A percentile compares a stretch with the other conserved stretches of the same genome.
Conservation (phyloP, 257 asterid species). For the Solanum tarijense region DNA sequence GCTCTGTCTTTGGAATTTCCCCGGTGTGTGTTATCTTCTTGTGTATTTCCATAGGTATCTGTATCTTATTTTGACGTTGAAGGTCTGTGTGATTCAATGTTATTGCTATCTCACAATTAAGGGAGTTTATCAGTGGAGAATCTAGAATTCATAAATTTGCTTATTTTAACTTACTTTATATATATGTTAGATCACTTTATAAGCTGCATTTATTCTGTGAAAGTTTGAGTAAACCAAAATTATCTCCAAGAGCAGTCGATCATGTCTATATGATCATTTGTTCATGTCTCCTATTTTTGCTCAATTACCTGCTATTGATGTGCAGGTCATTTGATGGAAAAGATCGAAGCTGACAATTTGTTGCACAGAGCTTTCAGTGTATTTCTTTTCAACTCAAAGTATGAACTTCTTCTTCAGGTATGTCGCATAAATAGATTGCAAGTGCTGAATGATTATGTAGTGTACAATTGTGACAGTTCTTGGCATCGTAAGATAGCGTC, state of each 20-base stretch:
- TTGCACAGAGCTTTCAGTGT: conserved; percentile 97
- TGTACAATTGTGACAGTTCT: not conserved
- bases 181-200: not conserved
- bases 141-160: not conserved
- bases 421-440: not conserved
- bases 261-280: not conserved
- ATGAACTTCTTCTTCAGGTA: conserved; percentile 92
- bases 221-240: not conserved
- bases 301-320: not conserved
- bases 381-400: conserved; percentile 80
- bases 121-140: not conserved
- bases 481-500: not conserved
- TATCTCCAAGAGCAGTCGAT: not conserved
- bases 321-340: conserved; percentile 94
- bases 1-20: not conserved
- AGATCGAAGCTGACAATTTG: conserved; percentile 62
- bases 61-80: not conserved
- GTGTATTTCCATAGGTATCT: not conserved
- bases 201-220: not conserved
- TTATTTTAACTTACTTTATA: not conserved
- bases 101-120: not conserved
- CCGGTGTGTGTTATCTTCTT: not conserved
- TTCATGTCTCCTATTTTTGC: not conserved
- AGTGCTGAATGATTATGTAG: not conserved
- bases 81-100: not conserved